These are phyloP conservation scores for Pleurotus djamor DNA, from an alignment of 768 basidiomycete genomes.

Conservation along the genomic window DNA sequence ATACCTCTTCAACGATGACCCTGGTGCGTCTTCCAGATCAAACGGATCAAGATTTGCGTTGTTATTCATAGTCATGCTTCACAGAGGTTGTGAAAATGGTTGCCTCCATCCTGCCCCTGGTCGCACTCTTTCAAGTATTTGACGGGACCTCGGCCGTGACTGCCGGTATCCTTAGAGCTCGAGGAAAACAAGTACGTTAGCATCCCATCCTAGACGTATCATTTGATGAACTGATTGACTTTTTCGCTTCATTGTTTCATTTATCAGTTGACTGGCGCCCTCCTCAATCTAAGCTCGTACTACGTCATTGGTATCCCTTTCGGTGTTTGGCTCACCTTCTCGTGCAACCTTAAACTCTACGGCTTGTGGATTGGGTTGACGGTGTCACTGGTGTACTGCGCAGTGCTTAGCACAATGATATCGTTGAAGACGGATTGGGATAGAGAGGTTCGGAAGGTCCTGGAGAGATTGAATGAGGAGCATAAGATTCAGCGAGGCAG, in stretches of 20 bases:
- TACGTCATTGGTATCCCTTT: slow-evolving; percentile 83
- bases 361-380: slow-evolving; percentile 90
- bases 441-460: slow-evolving; percentile 62
- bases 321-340: slow-evolving; percentile 78
- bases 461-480: slow-evolving; percentile 48
- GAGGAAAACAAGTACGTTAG: slow-evolving; percentile 65
- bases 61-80: slow-evolving; percentile 26
- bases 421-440: slow-evolving; percentile 68
- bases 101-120: slow-evolving; percentile 69
- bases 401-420: slow-evolving; percentile 50
- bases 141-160: slow-evolving; percentile 73
- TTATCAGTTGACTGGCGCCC: slow-evolving; percentile 61
- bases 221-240: not conserved
- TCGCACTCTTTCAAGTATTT: slow-evolving; percentile 82
- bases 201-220: not conserved
- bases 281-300: slow-evolving; percentile 81
- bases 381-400: slow-evolving; percentile 56
- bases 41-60: not conserved
- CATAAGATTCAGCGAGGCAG: slow-evolving; percentile 19
- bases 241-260: not conserved
- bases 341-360: slow-evolving; percentile 47
- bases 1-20: slow-evolving; percentile 71
- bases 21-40: slow-evolving; percentile 31
- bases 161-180: slow-evolving; percentile 78
- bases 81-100: slow-evolving; percentile 58